Evolutionary conservation across 2,329 filamentous ascomycete genomes (phyloP).

Genomic region (Verticillium klebahnii): DNA sequence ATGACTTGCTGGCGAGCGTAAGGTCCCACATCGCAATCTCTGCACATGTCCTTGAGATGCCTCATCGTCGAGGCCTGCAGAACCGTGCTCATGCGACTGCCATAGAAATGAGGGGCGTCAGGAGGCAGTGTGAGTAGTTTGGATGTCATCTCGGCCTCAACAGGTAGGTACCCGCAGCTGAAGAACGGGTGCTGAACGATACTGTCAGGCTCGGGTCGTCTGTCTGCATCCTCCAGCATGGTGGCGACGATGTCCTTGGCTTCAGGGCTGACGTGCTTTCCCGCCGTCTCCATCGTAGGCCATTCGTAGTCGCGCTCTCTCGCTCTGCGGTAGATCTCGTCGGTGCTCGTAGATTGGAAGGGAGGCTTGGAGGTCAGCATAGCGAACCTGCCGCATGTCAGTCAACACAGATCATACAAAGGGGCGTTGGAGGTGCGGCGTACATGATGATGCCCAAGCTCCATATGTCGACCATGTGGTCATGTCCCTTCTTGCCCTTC

Average conservation of each 20-base stretch:
- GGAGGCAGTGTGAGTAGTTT: constrained; percentile 55
- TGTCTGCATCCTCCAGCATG: constrained; percentile 71
- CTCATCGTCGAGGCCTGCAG: constrained; percentile 40
- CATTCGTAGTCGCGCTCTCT: constrained; percentile 73
- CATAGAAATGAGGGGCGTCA: constrained; percentile 54
- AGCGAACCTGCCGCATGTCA: constrained; percentile 62
- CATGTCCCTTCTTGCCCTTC: constrained; percentile 90
- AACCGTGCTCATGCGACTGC: constrained; percentile 38
- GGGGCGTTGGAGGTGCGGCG: constrained; percentile 22
- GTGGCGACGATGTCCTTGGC: constrained; percentile 74
- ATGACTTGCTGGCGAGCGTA: constrained; percentile 41
- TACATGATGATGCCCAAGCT: constrained; percentile 95
- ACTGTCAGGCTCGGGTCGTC: constrained; percentile 68
- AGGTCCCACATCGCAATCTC: constrained; percentile 54
- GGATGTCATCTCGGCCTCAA: constrained; percentile 51
- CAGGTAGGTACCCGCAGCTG: constrained; percentile 68
- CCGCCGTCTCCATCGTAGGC: constrained; percentile 62
- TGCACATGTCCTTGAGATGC: constrained; percentile 54
- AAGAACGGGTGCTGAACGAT: constrained; percentile 82
- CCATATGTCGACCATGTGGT: constrained; percentile 98
- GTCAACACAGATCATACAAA: constrained; percentile 3
- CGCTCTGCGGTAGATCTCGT: constrained; percentile 76
- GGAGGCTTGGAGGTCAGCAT: constrained; percentile 95
- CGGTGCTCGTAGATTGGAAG: constrained; percentile 86
- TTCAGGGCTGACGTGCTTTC: constrained; percentile 68